Base-by-base conservation (phyloP, 331 rosid species). In the Acacia concinna region DNA sequence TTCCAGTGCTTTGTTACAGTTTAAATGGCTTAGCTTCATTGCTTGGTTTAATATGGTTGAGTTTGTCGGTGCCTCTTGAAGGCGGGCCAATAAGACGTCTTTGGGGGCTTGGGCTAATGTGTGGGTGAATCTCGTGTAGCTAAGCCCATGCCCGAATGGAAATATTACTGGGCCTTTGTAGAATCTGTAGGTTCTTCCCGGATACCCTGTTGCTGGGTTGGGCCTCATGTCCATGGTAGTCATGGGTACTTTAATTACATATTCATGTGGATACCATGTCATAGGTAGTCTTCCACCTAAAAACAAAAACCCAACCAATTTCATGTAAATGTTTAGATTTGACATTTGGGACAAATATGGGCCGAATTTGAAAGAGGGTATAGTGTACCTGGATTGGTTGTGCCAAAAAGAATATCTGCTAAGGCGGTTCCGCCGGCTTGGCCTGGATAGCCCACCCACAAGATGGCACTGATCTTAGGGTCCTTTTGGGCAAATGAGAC, bases 361-460 rank as follows among this genome's bases (percentile, higher is more conserved):
- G 15, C 63, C 62, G 5, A 56, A 56, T 27, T 27, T 17, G 12
- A 17, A 30, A 6, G 12, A 6, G n/a, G 40, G 6, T 20, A n/a
- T 11, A 57, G 1, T 8, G 12, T 90, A 92, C 99, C 92, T 60
- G 99, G 98, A 75, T 90, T 95, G 5, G 80, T 87, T 8, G 83
- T 57, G 25, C 98, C 99, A 20, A 95, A 95, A 25, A 95, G n/a
- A 0, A 95, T 89, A 68, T 95, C 99, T 10, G 98, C 98, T 3
- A 95, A 84, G 68, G 99, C 99, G 2, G 96, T 83, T 40, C 99
- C 99, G 3, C 99, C 99, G 10, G 97, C 97, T 74, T 95, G 98
- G 2, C 99, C 99, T 9, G 99, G 99, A 80, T 95, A 95, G n/a
- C 99, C 99, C 63, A 64, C 97, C 99, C 99, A 95, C 70, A 95